Evolutionary conservation across 352 stramenopile genomes (phyloP).

Genomic region (Phytophthora lateralis): DNA sequence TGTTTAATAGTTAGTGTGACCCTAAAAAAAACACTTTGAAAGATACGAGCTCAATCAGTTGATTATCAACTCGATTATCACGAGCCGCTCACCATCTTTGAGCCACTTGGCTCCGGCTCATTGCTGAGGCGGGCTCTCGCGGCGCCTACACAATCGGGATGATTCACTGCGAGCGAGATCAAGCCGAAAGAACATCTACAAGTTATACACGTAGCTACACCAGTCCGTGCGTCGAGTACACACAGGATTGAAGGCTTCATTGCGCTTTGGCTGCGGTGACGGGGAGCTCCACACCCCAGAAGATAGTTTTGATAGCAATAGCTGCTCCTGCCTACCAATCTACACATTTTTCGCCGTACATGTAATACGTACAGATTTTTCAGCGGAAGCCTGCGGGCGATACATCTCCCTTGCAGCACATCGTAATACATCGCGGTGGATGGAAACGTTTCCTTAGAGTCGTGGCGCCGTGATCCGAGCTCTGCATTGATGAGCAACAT

Average conservation of each 20-base stretch:
- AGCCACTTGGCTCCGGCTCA: conserved; percentile 1
- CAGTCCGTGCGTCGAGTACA: neutral
- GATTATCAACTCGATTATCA: no score
- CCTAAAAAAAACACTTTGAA: neutral
- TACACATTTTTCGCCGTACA: neutral
- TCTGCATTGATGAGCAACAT: neutral
- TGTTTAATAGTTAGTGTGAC: no score
- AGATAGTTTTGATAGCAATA: neutral
- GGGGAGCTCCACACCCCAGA: neutral
- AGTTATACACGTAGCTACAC: neutral
- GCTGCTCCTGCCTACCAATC: neutral
- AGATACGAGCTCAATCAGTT: no score
- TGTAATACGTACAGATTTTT: neutral
- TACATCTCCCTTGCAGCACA: neutral
- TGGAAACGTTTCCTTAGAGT: neutral
- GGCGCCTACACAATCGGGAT: no score
- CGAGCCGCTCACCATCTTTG: conserved; percentile 1
- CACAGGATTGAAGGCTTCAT: neutral
- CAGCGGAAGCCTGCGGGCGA: neutral
- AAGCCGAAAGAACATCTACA: neutral
- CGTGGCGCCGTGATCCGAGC: neutral
- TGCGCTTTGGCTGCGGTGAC: neutral
- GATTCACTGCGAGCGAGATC: no score
- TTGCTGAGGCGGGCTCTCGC: conserved; percentile 1
- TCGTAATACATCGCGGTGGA: neutral